These are phyloP conservation scores for Saccharomyces kudriavzevii DNA, from an alignment of 805 yeast genomes.

Conservation along the genomic window DNA sequence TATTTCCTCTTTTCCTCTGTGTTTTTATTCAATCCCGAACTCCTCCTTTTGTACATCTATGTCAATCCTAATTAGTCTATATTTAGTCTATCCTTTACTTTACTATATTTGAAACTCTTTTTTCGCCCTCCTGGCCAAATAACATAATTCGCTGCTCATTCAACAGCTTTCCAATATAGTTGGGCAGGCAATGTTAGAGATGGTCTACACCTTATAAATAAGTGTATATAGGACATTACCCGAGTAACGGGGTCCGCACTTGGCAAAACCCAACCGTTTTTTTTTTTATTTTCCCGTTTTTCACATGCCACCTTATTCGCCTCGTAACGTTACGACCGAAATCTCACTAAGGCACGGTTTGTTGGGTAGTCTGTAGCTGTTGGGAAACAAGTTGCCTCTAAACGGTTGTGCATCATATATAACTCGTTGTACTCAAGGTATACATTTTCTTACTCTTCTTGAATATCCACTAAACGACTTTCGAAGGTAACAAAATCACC, in stretches of 20 bases:
- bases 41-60: background rate
- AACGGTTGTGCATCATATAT: background rate
- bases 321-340: background rate
- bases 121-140: background rate
- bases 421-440: background rate
- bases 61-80: background rate
- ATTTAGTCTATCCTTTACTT: background rate
- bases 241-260: background rate
- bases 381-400: background rate
- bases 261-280: background rate
- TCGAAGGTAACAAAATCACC: background rate
- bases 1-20: conserved; percentile 1
- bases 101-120: background rate
- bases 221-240: background rate
- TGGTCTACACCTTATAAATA: background rate
- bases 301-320: background rate
- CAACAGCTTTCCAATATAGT: background rate
- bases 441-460: background rate
- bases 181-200: background rate
- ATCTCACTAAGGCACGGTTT: background rate
- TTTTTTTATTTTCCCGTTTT: background rate
- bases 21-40: background rate
- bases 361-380: background rate
- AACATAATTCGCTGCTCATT: too few relatives aligned
- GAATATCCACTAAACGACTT: background rate